These are phyloP conservation scores for Ulmus americana DNA, from an alignment of 331 rosid genomes.

Conservation along the genomic window DNA sequence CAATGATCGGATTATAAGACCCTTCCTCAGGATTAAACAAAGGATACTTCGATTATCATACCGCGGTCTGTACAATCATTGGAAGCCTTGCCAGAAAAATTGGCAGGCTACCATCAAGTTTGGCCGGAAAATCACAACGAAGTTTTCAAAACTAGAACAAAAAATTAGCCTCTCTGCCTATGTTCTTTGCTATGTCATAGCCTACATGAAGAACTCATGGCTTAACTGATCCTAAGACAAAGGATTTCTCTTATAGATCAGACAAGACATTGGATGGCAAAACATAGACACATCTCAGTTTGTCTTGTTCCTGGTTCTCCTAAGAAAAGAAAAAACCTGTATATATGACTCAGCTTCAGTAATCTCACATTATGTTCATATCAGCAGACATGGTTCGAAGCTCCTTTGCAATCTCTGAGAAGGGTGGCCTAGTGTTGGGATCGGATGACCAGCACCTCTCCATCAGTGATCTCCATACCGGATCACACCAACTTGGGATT, in stretches of 20 bases:
- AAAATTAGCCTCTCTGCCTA: too few species aligned
- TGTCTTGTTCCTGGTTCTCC: conserved; percentile 11
- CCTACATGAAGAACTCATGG: neutral
- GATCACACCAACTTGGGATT: conserved; percentile 40
- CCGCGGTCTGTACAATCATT: too few species aligned
- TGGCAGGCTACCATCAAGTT: too few species aligned
- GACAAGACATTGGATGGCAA: conserved; percentile 19
- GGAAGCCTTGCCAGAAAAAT: too few species aligned
- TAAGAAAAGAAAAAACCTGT: neutral
- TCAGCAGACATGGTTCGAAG: conserved; percentile 26
- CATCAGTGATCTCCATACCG: conserved; percentile 28
- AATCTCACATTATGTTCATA: conserved; percentile 20
- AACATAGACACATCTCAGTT: conserved; percentile 17
- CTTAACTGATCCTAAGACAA: neutral
- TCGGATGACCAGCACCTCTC: conserved; percentile 36
- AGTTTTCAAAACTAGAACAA: too few species aligned
- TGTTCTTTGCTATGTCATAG: too few species aligned
- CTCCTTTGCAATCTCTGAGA: conserved; percentile 32
- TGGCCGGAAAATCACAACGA: too few species aligned
- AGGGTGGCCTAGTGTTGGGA: conserved; percentile 26
- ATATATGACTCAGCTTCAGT: neutral
- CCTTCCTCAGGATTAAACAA: too few species aligned
- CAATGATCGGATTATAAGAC: too few species aligned
- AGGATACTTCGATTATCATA: too few species aligned
- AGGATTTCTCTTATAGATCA: neutral